Conservation (phyloP, 768 basidiomycete species). For the Panellus pusillus region DNA sequence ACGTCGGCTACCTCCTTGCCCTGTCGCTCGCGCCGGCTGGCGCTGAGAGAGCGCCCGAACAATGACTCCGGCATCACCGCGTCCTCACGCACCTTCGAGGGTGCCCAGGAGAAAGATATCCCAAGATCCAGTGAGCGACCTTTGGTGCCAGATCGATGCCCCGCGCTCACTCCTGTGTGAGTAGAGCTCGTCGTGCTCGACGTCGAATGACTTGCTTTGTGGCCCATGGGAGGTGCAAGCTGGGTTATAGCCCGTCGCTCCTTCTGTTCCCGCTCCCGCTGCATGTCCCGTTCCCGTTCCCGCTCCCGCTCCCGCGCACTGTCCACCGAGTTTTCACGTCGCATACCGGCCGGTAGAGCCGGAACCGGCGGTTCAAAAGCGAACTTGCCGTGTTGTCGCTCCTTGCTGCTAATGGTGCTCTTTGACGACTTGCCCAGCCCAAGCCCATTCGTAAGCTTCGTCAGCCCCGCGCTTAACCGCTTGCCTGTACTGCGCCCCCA, state of each 20-base stretch:
- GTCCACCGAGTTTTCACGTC: conserved; percentile 15
- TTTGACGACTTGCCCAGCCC: conserved; percentile 29
- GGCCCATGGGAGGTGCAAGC: conserved; percentile 18
- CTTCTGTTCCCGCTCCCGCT: conserved; percentile 29
- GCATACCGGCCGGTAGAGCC: conserved; percentile 34
- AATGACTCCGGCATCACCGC: conserved; percentile 55
- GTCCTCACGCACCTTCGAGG: conserved; percentile 64
- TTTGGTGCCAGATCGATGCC: conserved; percentile 50
- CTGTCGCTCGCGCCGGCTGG: conserved; percentile 23
- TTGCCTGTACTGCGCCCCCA: conserved; percentile 33
- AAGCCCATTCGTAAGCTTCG: conserved; percentile 41
- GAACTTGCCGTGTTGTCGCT: conserved; percentile 57
- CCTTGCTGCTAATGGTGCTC: conserved; percentile 31
- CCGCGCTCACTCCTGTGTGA: conserved; percentile 33
- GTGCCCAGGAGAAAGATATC: conserved; percentile 72
- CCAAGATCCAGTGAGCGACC: conserved; percentile 74
- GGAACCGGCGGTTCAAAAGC: conserved; percentile 69
- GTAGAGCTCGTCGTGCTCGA: conserved; percentile 18
- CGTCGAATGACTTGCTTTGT: conserved; percentile 15
- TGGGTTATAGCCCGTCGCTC: conserved; percentile 25
- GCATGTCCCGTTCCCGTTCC: conserved; percentile 29
- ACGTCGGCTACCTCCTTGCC: conserved; percentile 44
- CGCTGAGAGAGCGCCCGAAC: conserved; percentile 31
- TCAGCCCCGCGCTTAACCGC: conserved; percentile 60
- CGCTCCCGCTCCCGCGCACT: conserved; percentile 24